Evolutionary conservation across 2,329 filamentous ascomycete genomes (phyloP).

Genomic region (Didymella sp.): DNA sequence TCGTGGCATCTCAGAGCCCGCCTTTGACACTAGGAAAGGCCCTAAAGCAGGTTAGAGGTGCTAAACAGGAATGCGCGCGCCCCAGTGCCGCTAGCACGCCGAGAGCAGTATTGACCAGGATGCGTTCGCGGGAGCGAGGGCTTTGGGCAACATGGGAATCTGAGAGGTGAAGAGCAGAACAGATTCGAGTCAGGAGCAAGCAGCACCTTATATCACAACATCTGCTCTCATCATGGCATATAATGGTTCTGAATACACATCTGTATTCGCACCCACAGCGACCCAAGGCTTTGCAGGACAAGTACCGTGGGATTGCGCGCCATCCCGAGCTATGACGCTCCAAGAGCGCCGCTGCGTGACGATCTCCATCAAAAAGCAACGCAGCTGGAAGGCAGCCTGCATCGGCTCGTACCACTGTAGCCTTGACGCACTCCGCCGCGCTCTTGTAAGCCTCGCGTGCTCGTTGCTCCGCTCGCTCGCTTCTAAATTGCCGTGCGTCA

Average conservation of each 20-base stretch:
- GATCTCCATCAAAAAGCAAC: conserved; percentile 20
- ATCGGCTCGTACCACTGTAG: conserved; percentile 8
- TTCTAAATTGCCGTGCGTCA: not conserved
- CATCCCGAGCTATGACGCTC: conserved; percentile 18
- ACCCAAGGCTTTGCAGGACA: not conserved
- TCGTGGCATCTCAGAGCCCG: conserved; percentile 32
- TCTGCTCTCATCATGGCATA: not conserved
- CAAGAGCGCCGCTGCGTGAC: conserved; percentile 8
- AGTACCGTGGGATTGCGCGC: conserved; percentile 9
- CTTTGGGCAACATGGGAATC: conserved; percentile 2
- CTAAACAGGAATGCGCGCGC: conserved; percentile 33
- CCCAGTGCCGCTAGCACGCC: conserved; percentile 20
- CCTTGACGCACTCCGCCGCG: not conserved
- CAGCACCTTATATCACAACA: not conserved
- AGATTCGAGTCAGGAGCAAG: too few relatives aligned
- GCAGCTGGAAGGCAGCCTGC: conserved; percentile 11
- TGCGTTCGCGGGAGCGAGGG: conserved; percentile 6
- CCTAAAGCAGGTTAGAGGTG: conserved; percentile 25
- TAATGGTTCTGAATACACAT: too few relatives aligned
- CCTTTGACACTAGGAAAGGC: conserved; percentile 34
- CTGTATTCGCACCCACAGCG: too few relatives aligned
- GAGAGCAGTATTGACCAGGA: conserved; percentile 19
- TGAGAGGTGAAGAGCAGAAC: not conserved
- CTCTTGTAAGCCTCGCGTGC: conserved; percentile 1
- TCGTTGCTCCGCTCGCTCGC: not conserved